Evolutionary conservation across 2,329 filamentous ascomycete species (phyloP).

Genomic region (Xylaria sp.): DNA sequence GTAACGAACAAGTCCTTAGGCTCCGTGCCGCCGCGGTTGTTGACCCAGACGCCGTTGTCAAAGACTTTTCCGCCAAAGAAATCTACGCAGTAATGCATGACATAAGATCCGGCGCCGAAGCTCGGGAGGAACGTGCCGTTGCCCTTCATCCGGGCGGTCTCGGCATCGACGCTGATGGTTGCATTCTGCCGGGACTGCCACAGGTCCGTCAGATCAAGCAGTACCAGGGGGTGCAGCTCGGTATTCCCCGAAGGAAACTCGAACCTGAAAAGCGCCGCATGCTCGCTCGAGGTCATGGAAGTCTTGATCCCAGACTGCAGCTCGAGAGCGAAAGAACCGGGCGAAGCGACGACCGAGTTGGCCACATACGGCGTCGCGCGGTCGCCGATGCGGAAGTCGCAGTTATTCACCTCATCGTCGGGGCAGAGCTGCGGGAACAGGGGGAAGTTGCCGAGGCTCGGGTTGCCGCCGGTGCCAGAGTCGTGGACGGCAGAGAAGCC

Average conservation of each 20-base stretch:
- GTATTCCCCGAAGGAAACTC: constrained; percentile 57
- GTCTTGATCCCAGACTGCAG: constrained; percentile 63
- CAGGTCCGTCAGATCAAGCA: constrained; percentile 70
- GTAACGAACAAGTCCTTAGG: constrained; percentile 52
- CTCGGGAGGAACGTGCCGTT: constrained; percentile 68
- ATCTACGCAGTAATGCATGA: constrained; percentile 69
- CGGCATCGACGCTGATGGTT: constrained; percentile 59
- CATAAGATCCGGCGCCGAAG: constrained; percentile 69
- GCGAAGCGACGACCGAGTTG: constrained; percentile 58
- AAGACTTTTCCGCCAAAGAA: constrained; percentile 58
- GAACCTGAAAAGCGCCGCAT: constrained; percentile 70
- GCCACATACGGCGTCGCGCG: constrained; percentile 55
- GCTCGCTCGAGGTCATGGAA: constrained; percentile 70
- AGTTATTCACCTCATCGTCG: constrained; percentile 63
- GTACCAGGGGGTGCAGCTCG: constrained; percentile 58
- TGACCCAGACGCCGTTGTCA: constrained; percentile 54
- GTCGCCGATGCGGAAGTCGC: constrained; percentile 61
- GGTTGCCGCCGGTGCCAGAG: constrained; percentile 57
- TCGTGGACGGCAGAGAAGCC: constrained; percentile 62
- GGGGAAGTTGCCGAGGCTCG: constrained; percentile 59
- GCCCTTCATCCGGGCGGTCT: constrained; percentile 64
- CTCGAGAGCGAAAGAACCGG: constrained; percentile 68
- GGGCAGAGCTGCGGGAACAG: constrained; percentile 57
- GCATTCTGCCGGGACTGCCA: constrained; percentile 62
- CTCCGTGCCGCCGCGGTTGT: constrained; percentile 53